Base-by-base conservation (phyloP, 495 filamentous ascomycete species). In the Elaphomyces granulatus region DNA sequence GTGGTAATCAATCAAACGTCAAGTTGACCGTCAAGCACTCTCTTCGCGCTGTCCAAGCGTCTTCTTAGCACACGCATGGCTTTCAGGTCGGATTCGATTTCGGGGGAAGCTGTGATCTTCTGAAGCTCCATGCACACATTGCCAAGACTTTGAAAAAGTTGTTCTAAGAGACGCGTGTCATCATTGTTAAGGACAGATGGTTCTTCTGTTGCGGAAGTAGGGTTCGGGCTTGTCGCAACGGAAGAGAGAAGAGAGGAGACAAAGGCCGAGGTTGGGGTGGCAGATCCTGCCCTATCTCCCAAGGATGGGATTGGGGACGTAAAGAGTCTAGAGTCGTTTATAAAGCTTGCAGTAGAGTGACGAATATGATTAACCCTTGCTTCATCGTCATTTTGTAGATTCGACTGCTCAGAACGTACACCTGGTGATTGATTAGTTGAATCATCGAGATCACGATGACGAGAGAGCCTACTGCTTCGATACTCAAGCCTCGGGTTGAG, bases 121-220 rank as follows among this genome's bases (percentile, higher is more conserved):
- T 83, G 75, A 39, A 94, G 55, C 17, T 75, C 74, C 35, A 73
- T 53, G 54, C 59, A 88, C 53, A 72, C 81, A 50, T 74, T 71
- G 4, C 80, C 75, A 14, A 94, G 62, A 41, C 77, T 82, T n/a
- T 72, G 68, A 8, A 87, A 77, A 3, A 94, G 60, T 36, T 73
- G 63, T 49, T 87, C 81, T n/a, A 88, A 70, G 10, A 88, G 70
- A 41, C 78, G 72, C 45, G 78, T 77, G 46, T 87, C 82, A 34
- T 82, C 76, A 30, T 74, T 68, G 34, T 72, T 70, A 28, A 83
- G 55, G 46, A 60, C 70, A 53, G 56, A 74, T 42, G 46, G 71
- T 53, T 20, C 61, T 49, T 4, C 51, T 40, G 10, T 54, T 36
- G 45, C 41, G 32, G 42, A 52, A 12, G 23, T 6, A 17, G 44